These are phyloP conservation scores for Alternaria incomplexa DNA, from an alignment of 2,329 filamentous ascomycete species.

Conservation along the genomic window DNA sequence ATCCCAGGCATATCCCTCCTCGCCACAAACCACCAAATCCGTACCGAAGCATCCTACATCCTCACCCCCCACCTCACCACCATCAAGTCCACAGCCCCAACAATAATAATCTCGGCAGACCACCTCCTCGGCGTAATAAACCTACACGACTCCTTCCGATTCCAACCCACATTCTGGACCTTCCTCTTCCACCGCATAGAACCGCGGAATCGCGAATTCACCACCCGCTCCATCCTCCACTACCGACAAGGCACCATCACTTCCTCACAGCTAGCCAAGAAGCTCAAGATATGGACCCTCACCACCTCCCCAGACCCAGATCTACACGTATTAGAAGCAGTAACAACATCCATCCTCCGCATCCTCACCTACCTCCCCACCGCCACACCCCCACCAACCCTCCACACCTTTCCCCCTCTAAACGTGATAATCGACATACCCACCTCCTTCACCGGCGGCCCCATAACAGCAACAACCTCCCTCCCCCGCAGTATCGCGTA, in stretches of 20 bases:
- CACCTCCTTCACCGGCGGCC: not conserved
- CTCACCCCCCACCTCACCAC: not conserved
- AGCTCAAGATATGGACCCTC: not conserved
- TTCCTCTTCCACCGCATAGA: not conserved
- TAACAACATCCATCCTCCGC: conserved; percentile 4
- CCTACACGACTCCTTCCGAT: not conserved
- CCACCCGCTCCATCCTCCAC: not conserved
- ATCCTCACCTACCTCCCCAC: not conserved
- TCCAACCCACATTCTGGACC: not conserved
- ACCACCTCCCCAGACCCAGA: not conserved
- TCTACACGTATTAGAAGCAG: not conserved
- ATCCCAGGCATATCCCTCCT: conserved; percentile 6
- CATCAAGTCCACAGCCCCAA: not conserved
- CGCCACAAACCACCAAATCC: not conserved
- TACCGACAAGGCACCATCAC: not conserved
- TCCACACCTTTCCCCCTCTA: not conserved
- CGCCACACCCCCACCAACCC: not conserved
- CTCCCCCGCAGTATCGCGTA: not conserved
- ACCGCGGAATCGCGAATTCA: not conserved
- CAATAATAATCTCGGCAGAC: not conserved
- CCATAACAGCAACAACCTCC: not conserved
- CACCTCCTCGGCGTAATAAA: not conserved
- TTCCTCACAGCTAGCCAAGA: not conserved
- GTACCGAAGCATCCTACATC: conserved; percentile 2
- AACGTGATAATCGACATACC: not conserved